phyloP scores from a whole-genome alignment of 441 rosid genomes.

The Brassica balearica region DNA sequence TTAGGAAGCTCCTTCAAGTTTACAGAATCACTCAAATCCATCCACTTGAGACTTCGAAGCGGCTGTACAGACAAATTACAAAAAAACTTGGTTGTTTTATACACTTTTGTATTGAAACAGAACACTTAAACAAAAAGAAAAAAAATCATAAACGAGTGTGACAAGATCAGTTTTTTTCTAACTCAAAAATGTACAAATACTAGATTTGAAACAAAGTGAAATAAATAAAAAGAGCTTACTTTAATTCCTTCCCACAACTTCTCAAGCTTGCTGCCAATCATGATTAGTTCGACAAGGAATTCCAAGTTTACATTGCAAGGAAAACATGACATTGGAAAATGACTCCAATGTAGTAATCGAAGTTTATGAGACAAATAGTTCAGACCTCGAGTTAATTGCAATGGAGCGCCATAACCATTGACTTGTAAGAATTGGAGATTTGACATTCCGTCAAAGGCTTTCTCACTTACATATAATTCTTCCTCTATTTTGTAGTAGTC shows the following conservation, averaged over 20 bases:
- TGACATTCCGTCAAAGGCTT: background rate
- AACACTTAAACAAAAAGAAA: background rate
- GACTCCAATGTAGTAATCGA: background rate
- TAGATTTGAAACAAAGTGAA: background rate
- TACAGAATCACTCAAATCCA: slow-evolving; percentile 34
- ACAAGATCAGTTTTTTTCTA: background rate
- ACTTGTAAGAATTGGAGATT: background rate
- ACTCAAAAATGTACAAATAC: background rate
- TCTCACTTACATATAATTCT: background rate
- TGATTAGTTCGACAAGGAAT: background rate
- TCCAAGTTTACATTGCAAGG: background rate
- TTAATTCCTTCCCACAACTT: slow-evolving; percentile 10
- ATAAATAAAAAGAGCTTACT: background rate
- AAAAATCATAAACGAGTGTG: background rate
- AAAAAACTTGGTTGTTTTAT: background rate
- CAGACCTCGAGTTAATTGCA: background rate
- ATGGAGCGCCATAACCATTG: background rate
- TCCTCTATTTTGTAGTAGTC: background rate
- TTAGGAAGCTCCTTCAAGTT: slow-evolving; percentile 33
- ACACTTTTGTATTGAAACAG: background rate
- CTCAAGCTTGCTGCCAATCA: background rate
- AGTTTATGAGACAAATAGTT: background rate
- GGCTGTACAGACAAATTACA: background rate
- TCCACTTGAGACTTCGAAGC: slow-evolving; percentile 20
- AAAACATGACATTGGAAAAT: background rate